phyloP scores from a whole-genome alignment of 1,139 yeast species.

The Geotrichum siamense region DNA sequence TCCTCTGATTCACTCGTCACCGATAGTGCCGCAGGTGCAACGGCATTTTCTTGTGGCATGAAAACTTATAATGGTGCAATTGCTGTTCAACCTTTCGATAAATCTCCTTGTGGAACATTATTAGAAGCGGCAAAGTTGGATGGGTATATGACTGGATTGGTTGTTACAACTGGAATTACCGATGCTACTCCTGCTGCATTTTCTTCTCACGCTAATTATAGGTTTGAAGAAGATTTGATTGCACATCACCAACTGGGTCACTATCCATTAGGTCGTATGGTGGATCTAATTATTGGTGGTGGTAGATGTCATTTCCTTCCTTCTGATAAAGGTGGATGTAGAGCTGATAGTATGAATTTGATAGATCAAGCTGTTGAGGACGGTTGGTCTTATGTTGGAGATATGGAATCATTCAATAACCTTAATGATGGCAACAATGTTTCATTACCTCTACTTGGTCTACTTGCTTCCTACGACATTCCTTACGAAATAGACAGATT shows the following conservation, averaged over 20 bases:
- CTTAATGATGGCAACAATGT: constrained; percentile 53
- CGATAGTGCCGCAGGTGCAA: constrained; percentile 93
- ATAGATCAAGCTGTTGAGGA: constrained; percentile 49
- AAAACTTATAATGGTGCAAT: constrained; percentile 82
- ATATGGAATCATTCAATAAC: constrained; percentile 49
- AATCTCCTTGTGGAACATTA: constrained; percentile 67
- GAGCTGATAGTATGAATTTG: constrained; percentile 59
- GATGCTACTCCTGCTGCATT: constrained; percentile 92
- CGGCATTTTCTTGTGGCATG: constrained; percentile 74
- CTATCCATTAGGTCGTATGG: constrained; percentile 66
- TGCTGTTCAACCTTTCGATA: constrained; percentile 54
- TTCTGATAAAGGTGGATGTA: constrained; percentile 45
- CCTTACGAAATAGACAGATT: constrained; percentile 77
- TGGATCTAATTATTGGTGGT: constrained; percentile 82
- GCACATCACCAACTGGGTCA: constrained; percentile 81
- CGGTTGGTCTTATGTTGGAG: constrained; percentile 64
- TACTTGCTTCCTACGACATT: constrained; percentile 63
- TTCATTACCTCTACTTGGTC: constrained; percentile 61
- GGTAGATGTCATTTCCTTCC: constrained; percentile 71
- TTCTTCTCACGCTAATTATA: constrained; percentile 63
- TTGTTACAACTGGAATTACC: constrained; percentile 75
- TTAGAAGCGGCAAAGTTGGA: constrained; percentile 72
- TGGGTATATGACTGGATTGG: constrained; percentile 76
- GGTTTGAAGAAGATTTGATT: constrained; percentile 73
- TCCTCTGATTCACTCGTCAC: constrained; percentile 67